Base-by-base conservation (phyloP, 108 stramenopile species). In the Cyclotella baltica region DNA sequence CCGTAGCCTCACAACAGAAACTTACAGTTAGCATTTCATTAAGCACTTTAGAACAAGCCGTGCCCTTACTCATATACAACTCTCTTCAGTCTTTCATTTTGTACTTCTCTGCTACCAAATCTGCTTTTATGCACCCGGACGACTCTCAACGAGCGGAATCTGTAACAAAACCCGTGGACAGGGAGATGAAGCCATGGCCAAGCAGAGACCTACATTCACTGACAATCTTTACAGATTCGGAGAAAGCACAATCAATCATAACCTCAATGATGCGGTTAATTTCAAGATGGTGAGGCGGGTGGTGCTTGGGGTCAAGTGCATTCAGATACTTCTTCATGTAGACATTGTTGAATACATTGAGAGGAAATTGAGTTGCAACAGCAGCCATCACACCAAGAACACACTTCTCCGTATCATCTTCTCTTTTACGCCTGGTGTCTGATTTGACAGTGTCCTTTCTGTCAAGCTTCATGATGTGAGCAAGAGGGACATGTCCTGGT, bases 371-470 rank as follows among this genome's bases (percentile, higher is more conserved):
- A n/a, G n/a, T 40, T 19, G 37, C 35, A 34, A 64, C 63, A 22
- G 37, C 35, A 64, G 63, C 63, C 35, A 64, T 37, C 16, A 64
- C 63, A 22, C n/a, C 37, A 16, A 40, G 9, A 22, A 64, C 63
- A 3, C 38, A 22, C 16, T 9, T 37, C 3, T n/a, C 37, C 35
- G 40, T 64, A 19, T 61, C 58, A 3, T 61, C 58, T 18, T 61
- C 58, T 30, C 25, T 3, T 16, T 23, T 31, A 27, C 6, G 18
- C 30, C 30, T 61, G 6, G 58, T 20, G 29, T 31, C 30, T 61
- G 20, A 23, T 18, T 30, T 33, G 30, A 16, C 30, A 18, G 28
- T 18, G 18, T 30, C 29, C 5, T 5, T 61, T 5, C 29, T 31
- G 30, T 27, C 58, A 16, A 61, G 18, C 18, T 61, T 61, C 30